phyloP scores from a whole-genome alignment of 208 protist species.

The Trypanosoma congolense region DNA sequence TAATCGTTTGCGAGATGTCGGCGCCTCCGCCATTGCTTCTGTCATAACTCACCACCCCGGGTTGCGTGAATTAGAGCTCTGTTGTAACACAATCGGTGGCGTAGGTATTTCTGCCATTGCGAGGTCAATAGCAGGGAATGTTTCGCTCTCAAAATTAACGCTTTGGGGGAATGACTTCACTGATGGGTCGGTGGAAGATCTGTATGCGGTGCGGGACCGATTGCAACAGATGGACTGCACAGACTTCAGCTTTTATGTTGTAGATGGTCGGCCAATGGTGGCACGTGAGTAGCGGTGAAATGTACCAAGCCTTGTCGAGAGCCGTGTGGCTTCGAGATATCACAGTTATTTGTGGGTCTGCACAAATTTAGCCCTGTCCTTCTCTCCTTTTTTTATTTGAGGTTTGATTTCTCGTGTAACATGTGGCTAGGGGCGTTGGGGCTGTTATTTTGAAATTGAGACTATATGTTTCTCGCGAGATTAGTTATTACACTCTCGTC shows the following conservation, averaged over 20 bases:
- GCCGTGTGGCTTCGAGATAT: background rate
- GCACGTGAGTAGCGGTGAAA: slow-evolving; percentile 8
- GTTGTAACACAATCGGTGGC: slow-evolving; percentile 57
- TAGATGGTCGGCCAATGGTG: slow-evolving; percentile 30
- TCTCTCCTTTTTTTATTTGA: too few relatives aligned
- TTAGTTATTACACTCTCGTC: too few relatives aligned
- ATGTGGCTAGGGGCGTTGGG: too few relatives aligned
- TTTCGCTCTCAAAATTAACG: slow-evolving; percentile 30
- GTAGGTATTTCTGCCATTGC: slow-evolving; percentile 42
- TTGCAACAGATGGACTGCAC: slow-evolving; percentile 32
- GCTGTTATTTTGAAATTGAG: too few relatives aligned
- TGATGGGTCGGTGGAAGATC: slow-evolving; percentile 24
- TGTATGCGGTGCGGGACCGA: slow-evolving; percentile 41
- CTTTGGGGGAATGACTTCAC: slow-evolving; percentile 77
- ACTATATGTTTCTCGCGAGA: too few relatives aligned
- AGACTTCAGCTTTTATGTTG: slow-evolving; percentile 54
- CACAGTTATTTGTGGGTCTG: too few relatives aligned
- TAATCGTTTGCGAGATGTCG: slow-evolving; percentile 63
- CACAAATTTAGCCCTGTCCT: too few relatives aligned
- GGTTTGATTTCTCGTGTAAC: too few relatives aligned
- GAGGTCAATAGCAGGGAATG: slow-evolving; percentile 27
- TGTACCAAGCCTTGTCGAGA: background rate
- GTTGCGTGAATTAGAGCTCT: slow-evolving; percentile 32
- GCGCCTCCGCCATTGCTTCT: slow-evolving; percentile 33
- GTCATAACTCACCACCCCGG: slow-evolving; percentile 35